These are phyloP conservation scores for Fusarium pseudoanthophilum DNA, from an alignment of 2,329 filamentous ascomycete genomes.

Conservation along the genomic window DNA sequence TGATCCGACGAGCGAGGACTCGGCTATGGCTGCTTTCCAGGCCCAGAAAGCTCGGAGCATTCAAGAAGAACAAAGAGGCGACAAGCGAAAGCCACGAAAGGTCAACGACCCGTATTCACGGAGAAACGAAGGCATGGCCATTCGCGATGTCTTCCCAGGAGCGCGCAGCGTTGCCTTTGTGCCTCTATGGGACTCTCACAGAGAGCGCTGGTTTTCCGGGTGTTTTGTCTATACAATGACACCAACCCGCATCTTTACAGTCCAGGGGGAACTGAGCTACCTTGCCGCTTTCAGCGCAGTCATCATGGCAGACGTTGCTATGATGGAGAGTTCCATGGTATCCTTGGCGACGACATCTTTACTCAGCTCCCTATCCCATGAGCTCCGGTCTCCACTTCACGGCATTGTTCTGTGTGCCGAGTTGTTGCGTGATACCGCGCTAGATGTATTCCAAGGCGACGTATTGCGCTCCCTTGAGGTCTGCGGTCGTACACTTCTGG, in stretches of 20 bases:
- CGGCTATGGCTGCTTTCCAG: neutral
- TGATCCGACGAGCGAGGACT: constrained; percentile 46
- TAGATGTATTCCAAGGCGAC: constrained; percentile 60
- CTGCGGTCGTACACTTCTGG: constrained; percentile 62
- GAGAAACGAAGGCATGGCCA: constrained; percentile 34
- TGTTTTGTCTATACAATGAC: constrained; percentile 61
- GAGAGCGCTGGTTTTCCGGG: constrained; percentile 60
- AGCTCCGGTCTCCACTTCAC: constrained; percentile 69
- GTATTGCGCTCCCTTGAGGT: constrained; percentile 61
- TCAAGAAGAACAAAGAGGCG: neutral
- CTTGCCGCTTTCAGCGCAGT: constrained; percentile 63
- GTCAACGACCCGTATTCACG: constrained; percentile 20
- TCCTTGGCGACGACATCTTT: constrained; percentile 66
- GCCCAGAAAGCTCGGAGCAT: neutral
- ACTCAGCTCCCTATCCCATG: constrained; percentile 69
- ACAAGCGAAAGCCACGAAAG: neutral
- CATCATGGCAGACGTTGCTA: constrained; percentile 66
- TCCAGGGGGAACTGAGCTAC: constrained; percentile 61
- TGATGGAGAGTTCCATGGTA: constrained; percentile 52
- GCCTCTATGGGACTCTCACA: constrained; percentile 59
- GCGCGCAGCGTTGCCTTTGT: constrained; percentile 60
- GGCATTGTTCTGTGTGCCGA: constrained; percentile 67
- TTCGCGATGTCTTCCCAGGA: constrained; percentile 53
- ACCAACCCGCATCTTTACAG: constrained; percentile 56
- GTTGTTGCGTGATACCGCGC: constrained; percentile 60